These are phyloP conservation scores for Candolleomyces aberdarensis DNA, from an alignment of 768 basidiomycete genomes.

Conservation along the genomic window DNA sequence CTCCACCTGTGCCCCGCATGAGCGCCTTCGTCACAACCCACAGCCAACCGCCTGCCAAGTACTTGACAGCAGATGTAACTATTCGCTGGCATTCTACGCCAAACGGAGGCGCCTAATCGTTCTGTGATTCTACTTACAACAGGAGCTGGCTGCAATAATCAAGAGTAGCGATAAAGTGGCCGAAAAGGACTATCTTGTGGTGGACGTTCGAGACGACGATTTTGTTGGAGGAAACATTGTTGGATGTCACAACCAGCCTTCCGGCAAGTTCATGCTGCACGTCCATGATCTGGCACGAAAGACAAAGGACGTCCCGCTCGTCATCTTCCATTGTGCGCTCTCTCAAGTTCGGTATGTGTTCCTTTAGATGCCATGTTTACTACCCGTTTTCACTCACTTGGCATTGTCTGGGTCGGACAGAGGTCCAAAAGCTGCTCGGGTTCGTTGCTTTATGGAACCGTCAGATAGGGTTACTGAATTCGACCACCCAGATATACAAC, in stretches of 20 bases:
- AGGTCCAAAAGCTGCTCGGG: constrained; percentile 76
- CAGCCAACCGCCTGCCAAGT: no score
- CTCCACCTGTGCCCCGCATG: no score
- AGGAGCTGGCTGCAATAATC: constrained; percentile 72
- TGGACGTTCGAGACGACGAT: constrained; percentile 87
- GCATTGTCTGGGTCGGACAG: constrained; percentile 29
- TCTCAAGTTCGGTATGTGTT: constrained; percentile 71
- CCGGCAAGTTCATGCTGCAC: constrained; percentile 49
- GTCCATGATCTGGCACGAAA: constrained; percentile 59
- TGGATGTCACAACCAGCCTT: constrained; percentile 60
- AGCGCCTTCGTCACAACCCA: no score
- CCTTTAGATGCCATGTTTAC: background rate
- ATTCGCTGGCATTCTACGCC: background rate
- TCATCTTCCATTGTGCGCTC: constrained; percentile 78
- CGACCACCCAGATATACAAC: constrained; percentile 55
- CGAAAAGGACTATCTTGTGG: constrained; percentile 66
- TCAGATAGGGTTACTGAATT: background rate
- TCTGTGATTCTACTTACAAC: constrained; percentile 3
- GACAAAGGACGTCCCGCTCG: constrained; percentile 55
- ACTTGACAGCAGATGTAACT: no score
- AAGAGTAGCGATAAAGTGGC: constrained; percentile 56
- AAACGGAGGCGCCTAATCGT: background rate
- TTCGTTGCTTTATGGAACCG: constrained; percentile 27
- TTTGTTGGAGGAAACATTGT: constrained; percentile 78
- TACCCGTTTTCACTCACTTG: constrained; percentile 6